phyloP scores from a whole-genome alignment of 139 green algal genomes.

The Tetratostichococcus sp. region DNA sequence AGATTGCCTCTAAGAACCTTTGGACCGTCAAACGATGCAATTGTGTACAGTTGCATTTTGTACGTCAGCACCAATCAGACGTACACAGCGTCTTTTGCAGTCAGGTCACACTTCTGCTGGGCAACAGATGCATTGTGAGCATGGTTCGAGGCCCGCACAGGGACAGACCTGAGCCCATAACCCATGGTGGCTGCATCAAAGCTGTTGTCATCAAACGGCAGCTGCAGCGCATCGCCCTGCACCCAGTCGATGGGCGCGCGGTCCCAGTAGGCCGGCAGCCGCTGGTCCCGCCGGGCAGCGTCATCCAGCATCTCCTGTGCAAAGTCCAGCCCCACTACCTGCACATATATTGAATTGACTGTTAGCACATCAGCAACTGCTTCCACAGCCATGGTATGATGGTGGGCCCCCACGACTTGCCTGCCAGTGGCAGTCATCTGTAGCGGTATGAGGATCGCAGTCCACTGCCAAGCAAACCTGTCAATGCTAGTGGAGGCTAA shows the following conservation, averaged over 20 bases:
- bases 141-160: neutral
- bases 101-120: too few relatives aligned
- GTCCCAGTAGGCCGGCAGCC: neutral
- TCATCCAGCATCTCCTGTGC: slow-evolving; percentile 79
- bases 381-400: too few relatives aligned
- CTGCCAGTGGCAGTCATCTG: too few relatives aligned
- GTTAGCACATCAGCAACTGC: too few relatives aligned
- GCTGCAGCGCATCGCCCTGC: slow-evolving; percentile 85
- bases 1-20: too few relatives aligned
- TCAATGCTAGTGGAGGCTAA: too few relatives aligned
- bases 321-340: slow-evolving; percentile 92
- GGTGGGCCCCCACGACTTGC: too few relatives aligned
- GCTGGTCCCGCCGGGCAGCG: slow-evolving; percentile 34
- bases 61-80: too few relatives aligned
- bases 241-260: slow-evolving; percentile 60
- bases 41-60: neutral
- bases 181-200: slow-evolving; percentile 94
- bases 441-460: too few relatives aligned
- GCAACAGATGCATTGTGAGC: neutral
- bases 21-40: too few relatives aligned
- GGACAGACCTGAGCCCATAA: slow-evolving; percentile 92
- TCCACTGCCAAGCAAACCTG: too few relatives aligned
- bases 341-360: neutral
- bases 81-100: too few relatives aligned
- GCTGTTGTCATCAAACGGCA: slow-evolving; percentile 74